Conservation (phyloP, 345 rosid species). For the Corchorus olitorius region DNA sequence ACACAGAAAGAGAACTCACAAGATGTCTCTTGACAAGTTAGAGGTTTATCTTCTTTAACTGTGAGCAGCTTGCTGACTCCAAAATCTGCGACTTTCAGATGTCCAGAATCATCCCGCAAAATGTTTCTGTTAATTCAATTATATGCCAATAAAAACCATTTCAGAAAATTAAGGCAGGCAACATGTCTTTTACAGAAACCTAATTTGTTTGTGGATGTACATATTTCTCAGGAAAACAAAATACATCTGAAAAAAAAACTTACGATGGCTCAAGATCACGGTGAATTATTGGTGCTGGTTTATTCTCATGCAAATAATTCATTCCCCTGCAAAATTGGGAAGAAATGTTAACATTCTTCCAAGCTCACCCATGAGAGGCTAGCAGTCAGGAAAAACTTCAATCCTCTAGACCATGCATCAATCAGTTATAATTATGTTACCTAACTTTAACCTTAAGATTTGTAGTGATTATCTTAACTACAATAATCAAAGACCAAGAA, state of each 20-base stretch:
- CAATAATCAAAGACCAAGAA: neutral
- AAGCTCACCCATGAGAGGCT: neutral
- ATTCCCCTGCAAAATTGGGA: slow-evolving; percentile 66
- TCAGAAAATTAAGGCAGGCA: slow-evolving; percentile 38
- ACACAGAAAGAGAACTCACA: slow-evolving; percentile 50
- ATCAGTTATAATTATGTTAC: slow-evolving; percentile 1
- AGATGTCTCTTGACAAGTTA: slow-evolving; percentile 59
- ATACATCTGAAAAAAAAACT: slow-evolving; percentile 41
- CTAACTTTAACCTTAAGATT: neutral
- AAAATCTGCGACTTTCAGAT: slow-evolving; percentile 96
- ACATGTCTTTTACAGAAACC: slow-evolving; percentile 15
- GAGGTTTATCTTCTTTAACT: slow-evolving; percentile 81
- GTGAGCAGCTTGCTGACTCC: slow-evolving; percentile 93
- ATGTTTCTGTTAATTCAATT: slow-evolving; percentile 66
- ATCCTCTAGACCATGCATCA: neutral
- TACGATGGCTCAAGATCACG: slow-evolving; percentile 99
- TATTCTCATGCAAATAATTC: slow-evolving; percentile 91
- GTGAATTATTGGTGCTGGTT: slow-evolving; percentile 87
- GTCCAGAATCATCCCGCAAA: slow-evolving; percentile 90
- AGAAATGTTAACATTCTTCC: slow-evolving; percentile 19
- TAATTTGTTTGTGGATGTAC: neutral
- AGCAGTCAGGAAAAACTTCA: neutral
- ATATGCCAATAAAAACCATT: slow-evolving; percentile 38
- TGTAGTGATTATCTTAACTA: neutral
- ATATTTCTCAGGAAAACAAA: neutral